phyloP scores from a whole-genome alignment of 495 filamentous ascomycete species.

The Daldinia childiae region DNA sequence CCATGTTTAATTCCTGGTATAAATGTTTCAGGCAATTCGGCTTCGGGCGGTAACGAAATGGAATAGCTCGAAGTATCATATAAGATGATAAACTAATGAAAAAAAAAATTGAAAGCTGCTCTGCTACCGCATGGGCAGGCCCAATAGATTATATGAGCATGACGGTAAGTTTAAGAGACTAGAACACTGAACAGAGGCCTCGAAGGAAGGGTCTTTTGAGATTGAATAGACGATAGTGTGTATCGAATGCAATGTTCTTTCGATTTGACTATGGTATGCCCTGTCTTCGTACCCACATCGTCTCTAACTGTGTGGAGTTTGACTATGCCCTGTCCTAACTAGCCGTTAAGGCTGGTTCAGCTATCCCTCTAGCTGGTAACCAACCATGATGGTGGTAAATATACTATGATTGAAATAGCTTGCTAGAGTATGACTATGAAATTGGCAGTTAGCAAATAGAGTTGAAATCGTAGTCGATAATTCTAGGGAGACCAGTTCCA shows the following conservation, averaged over 20 bases:
- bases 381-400: background rate
- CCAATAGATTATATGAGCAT: conserved; percentile 20
- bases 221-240: background rate
- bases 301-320: conserved; percentile 1
- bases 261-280: conserved; percentile 31
- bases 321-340: background rate
- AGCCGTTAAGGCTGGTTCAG: conserved; percentile 32
- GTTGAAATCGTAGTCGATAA: background rate
- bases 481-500: background rate
- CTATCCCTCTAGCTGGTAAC: conserved; percentile 10
- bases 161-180: background rate
- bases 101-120: background rate
- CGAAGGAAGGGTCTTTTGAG: conserved; percentile 34
- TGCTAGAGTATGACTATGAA: background rate
- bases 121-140: conserved; percentile 9
- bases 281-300: conserved; percentile 29
- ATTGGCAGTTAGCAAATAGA: background rate
- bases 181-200: conserved; percentile 9
- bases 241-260: conserved; percentile 37
- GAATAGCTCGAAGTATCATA: conserved; percentile 2
- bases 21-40: background rate
- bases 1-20: conserved; percentile 16
- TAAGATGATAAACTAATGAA: background rate
- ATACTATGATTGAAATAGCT: background rate
- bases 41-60: background rate